These are phyloP conservation scores for Scleroderma bovista DNA, from an alignment of 768 basidiomycete genomes.

Conservation along the genomic window DNA sequence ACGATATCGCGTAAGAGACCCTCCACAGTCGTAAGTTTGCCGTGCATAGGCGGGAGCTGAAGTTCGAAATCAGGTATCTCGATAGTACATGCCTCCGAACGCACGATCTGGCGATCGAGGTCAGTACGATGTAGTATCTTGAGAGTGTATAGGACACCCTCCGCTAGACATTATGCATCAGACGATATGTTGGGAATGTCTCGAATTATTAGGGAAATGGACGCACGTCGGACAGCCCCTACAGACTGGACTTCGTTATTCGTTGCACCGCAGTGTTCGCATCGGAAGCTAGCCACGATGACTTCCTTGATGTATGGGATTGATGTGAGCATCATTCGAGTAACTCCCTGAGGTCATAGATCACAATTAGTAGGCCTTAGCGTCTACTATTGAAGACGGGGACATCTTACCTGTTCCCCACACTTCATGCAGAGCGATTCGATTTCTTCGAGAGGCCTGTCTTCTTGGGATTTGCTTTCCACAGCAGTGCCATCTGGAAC, in stretches of 20 bases:
- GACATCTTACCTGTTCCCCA: slow-evolving; percentile 69
- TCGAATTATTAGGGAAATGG: not conserved
- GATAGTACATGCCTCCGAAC: slow-evolving; percentile 78
- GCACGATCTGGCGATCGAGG: slow-evolving; percentile 89
- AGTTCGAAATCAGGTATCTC: slow-evolving; percentile 83
- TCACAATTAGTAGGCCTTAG: slow-evolving; percentile 7
- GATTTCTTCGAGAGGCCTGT: slow-evolving; percentile 68
- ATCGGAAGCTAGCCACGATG: slow-evolving; percentile 94
- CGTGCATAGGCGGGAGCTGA: slow-evolving; percentile 83
- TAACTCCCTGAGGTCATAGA: slow-evolving; percentile 65
- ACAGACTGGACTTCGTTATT: slow-evolving; percentile 97
- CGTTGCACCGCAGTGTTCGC: slow-evolving; percentile 81
- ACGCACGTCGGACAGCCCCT: slow-evolving; percentile 75
- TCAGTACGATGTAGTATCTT: slow-evolving; percentile 70
- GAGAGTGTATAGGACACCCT: slow-evolving; percentile 78
- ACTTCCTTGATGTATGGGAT: slow-evolving; percentile 96
- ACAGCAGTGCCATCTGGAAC: slow-evolving; percentile 22
- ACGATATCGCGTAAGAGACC: slow-evolving; percentile 82
- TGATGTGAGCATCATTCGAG: slow-evolving; percentile 82
- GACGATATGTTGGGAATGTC: not conserved
- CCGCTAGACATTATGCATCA: slow-evolving; percentile 42
- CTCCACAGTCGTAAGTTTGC: slow-evolving; percentile 96
- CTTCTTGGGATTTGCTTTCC: slow-evolving; percentile 33
- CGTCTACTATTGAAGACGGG: not conserved
- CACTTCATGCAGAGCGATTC: slow-evolving; percentile 95